A percentile compares a stretch with the other conserved stretches of the same genome.
phyloP scores from a whole-genome alignment of 768 basidiomycete genomes.

The Serendipita sp. region DNA sequence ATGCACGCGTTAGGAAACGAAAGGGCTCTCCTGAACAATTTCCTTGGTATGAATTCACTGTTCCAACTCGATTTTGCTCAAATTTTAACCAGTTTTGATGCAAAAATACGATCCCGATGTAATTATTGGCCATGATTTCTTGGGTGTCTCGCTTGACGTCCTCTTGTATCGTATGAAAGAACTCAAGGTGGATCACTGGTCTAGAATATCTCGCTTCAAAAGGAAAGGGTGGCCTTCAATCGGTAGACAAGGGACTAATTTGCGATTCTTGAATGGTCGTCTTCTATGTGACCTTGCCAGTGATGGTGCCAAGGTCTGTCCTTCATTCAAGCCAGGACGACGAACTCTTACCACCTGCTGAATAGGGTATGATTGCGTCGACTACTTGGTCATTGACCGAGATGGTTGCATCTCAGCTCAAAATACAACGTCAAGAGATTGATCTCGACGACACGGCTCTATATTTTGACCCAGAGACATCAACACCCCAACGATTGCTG shows the following conservation, averaged over 20 bases:
- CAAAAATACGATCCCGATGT: constrained; percentile 86
- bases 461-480: constrained; percentile 74
- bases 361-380: constrained; percentile 85
- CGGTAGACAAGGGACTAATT: constrained; percentile 67
- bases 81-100: constrained; percentile 36
- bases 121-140: constrained; percentile 86
- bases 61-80: constrained; percentile 84
- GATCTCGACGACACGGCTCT: constrained; percentile 87
- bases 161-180: constrained; percentile 82
- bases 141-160: constrained; percentile 78
- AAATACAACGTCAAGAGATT: constrained; percentile 76
- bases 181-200: constrained; percentile 85
- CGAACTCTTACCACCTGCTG: neutral
- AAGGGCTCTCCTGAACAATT: constrained; percentile 63
- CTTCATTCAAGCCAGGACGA: neutral
- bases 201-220: constrained; percentile 78
- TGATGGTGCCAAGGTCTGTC: constrained; percentile 74
- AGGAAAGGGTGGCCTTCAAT: constrained; percentile 68
- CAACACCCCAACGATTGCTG: constrained; percentile 58
- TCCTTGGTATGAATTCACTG: constrained; percentile 53
- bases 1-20: constrained; percentile 61
- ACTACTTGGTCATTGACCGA: constrained; percentile 98
- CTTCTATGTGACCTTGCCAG: constrained; percentile 85
- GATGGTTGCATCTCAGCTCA: constrained; percentile 86
- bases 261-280: constrained; percentile 69